Evolutionary conservation across 805 yeast genomes (phyloP).

Genomic region (Lachancea dasiensis): DNA sequence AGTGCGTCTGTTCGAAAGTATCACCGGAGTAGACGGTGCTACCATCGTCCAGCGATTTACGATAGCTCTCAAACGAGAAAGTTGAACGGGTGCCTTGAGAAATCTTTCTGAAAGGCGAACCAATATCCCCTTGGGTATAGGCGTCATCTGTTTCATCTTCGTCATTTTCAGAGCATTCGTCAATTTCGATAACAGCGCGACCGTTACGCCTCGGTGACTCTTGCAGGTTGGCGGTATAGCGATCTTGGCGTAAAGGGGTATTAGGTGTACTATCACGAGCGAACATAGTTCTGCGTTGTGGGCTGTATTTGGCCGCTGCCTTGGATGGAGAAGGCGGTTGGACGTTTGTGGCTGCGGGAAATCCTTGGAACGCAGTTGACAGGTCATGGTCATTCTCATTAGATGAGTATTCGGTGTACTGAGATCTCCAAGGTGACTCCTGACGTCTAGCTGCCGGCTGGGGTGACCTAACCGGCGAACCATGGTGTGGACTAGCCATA

Average conservation of each 20-base stretch:
- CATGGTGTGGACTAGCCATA: constrained; percentile 28
- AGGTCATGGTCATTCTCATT: constrained; percentile 21
- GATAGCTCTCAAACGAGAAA: constrained; percentile 55
- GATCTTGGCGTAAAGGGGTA: constrained; percentile 36
- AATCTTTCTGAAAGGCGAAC: constrained; percentile 16
- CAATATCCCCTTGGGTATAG: constrained; percentile 4
- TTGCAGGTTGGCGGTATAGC: constrained; percentile 60
- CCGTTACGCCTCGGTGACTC: constrained; percentile 67
- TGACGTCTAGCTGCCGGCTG: constrained; percentile 23
- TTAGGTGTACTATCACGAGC: constrained; percentile 29
- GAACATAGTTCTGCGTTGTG: constrained; percentile 35
- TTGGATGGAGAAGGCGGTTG: constrained; percentile 36
- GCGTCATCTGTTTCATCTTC: constrained; percentile 18
- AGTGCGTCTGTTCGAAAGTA: constrained; percentile 33
- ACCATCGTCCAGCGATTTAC: constrained; percentile 44
- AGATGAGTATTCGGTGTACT: constrained; percentile 15
- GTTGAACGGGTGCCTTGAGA: constrained; percentile 50
- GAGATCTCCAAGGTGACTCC: constrained; percentile 24
- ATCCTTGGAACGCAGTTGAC: constrained; percentile 30
- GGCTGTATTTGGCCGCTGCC: constrained; percentile 35
- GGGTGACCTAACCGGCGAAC: constrained; percentile 26
- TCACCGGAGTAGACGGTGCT: constrained; percentile 30
- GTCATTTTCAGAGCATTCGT: constrained; percentile 27
- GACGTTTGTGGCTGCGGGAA: constrained; percentile 21
- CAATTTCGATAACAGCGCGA: constrained; percentile 44